Conservation (phyloP, 306 rosid genomes). For the Cicer cuneatum region DNA sequence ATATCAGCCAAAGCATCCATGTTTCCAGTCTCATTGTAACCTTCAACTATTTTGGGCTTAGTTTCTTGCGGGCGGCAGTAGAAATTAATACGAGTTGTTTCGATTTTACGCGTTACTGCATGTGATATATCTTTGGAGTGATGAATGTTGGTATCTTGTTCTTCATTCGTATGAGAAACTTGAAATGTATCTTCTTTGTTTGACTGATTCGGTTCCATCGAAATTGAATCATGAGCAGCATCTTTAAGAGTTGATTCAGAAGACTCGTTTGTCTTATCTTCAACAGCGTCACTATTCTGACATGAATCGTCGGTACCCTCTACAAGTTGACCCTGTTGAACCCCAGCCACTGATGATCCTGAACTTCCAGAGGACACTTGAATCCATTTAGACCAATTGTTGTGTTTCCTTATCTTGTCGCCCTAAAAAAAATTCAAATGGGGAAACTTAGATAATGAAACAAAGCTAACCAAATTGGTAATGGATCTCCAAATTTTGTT, state of each 20-base stretch:
- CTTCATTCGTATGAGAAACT: constrained; percentile 32
- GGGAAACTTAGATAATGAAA: constrained; percentile 36
- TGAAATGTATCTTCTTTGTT: constrained; percentile 49
- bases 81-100: constrained; percentile 33
- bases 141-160: constrained; percentile 44
- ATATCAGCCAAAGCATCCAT: constrained; percentile 46
- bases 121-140: constrained; percentile 44
- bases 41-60: constrained; percentile 26
- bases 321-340: constrained; percentile 46
- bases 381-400: constrained; percentile 85
- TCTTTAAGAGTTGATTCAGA: constrained; percentile 49
- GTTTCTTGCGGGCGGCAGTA: constrained; percentile 47
- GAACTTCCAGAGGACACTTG: constrained; percentile 55
- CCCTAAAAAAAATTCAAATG: constrained; percentile 54
- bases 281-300: constrained; percentile 47
- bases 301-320: constrained; percentile 46
- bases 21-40: constrained; percentile 51
- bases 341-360: constrained; percentile 47
- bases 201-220: constrained; percentile 37
- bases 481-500: constrained; percentile 23
- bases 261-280: constrained; percentile 46
- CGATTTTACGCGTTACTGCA: constrained; percentile 36
- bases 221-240: constrained; percentile 41
- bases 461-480: neutral
- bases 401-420: constrained; percentile 72